A percentile compares a stretch with the other conserved stretches of the same genome.
These are phyloP conservation scores for Ophiostoma ulmi DNA, from an alignment of 2,329 filamentous ascomycete species.

Conservation along the genomic window DNA sequence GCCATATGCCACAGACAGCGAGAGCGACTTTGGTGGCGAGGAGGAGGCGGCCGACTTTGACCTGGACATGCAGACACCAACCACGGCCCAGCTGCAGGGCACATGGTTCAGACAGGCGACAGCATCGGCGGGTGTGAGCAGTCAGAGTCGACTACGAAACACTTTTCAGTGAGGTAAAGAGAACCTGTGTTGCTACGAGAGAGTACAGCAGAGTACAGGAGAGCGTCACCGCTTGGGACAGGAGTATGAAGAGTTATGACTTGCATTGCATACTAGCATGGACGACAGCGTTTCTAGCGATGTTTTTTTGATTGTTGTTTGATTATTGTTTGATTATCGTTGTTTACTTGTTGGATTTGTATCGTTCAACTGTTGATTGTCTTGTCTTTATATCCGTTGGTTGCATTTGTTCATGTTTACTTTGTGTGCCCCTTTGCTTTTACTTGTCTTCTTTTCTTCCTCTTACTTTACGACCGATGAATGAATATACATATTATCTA, in stretches of 20 bases:
- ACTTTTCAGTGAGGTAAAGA: neutral
- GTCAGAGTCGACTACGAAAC: conserved; percentile 1
- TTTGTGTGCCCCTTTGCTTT: neutral
- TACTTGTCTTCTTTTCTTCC: neutral
- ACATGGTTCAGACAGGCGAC: conserved; percentile 22
- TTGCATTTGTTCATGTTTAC: neutral
- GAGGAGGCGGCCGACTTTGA: conserved; percentile 19
- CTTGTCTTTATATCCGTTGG: neutral
- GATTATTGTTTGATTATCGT: neutral
- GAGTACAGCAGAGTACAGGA: neutral
- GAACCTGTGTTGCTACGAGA: neutral
- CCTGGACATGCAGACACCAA: conserved; percentile 24
- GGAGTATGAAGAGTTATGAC: neutral
- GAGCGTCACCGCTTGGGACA: neutral
- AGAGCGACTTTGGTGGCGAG: conserved; percentile 16
- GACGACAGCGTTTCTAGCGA: conserved; percentile 8
- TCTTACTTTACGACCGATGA: neutral
- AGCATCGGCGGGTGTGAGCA: conserved; percentile 31
- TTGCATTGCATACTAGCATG: neutral
- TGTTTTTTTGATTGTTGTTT: neutral
- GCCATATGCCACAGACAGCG: conserved; percentile 23
- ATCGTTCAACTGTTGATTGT: neutral
- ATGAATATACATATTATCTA: neutral
- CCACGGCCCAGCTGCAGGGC: conserved; percentile 22
- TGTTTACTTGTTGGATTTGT: neutral